These are phyloP conservation scores for Neltuma alba DNA, from an alignment of 306 rosid species.

Conservation along the genomic window DNA sequence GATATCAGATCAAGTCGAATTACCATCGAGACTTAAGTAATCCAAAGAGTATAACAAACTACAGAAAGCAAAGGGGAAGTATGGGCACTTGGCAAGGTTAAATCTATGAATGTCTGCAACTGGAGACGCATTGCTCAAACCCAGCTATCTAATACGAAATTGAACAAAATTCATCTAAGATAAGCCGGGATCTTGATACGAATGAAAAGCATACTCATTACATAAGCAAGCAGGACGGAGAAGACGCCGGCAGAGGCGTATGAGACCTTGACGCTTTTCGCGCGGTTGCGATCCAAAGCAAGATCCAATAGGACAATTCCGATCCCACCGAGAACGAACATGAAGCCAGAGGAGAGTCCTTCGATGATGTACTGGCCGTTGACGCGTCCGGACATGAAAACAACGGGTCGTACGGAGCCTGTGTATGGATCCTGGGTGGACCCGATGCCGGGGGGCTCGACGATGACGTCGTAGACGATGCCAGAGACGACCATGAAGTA, in stretches of 20 bases:
- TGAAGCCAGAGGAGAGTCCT: slow-evolving; percentile 87
- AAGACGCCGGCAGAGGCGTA: slow-evolving; percentile 80
- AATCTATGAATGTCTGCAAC: background rate
- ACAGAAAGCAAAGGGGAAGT: slow-evolving; percentile 8
- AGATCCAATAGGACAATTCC: slow-evolving; percentile 84
- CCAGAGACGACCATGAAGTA: slow-evolving; percentile 98
- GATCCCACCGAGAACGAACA: slow-evolving; percentile 89
- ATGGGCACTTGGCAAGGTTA: background rate
- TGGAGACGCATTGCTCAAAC: background rate
- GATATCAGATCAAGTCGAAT: background rate
- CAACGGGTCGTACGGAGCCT: slow-evolving; percentile 90
- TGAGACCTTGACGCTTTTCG: slow-evolving; percentile 72
- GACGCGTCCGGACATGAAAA: slow-evolving; percentile 83
- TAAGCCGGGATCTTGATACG: slow-evolving; percentile 96
- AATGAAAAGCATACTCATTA: slow-evolving; percentile 93
- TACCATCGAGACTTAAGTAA: background rate
- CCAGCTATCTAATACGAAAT: background rate
- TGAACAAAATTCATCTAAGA: slow-evolving; percentile 49
- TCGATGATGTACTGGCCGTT: slow-evolving; percentile 95
- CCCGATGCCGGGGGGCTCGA: slow-evolving; percentile 96
- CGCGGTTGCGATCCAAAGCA: slow-evolving; percentile 79
- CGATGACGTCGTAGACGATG: slow-evolving; percentile 89
- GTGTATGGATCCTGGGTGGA: slow-evolving; percentile 80
- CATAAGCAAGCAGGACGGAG: slow-evolving; percentile 66
- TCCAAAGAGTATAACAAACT: background rate